Base-by-base conservation (phyloP, 805 yeast species). In the Kodamaea leandrae region DNA sequence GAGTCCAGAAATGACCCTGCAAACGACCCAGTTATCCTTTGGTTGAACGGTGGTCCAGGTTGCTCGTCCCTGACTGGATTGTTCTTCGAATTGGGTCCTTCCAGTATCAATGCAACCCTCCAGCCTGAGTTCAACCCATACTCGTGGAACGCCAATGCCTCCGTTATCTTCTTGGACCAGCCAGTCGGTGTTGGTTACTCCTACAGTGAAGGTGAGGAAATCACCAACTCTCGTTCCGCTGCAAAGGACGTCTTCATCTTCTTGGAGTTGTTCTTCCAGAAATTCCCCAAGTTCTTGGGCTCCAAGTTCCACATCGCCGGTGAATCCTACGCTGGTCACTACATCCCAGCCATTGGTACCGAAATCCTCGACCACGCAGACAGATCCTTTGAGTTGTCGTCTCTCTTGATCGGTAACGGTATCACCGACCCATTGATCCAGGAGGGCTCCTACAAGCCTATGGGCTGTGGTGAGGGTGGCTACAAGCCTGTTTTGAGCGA, bases 391-490 rank as follows among this genome's bases (percentile, higher is more conserved):
- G 65, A 66, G 27, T 61, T 67, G 46, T 26, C 55, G 16, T 67
- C 73, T 4, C 67, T 69, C 9, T 54, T 70, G 47, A 68, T 70
- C 34, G 76, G 76, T 12, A 70, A 70, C 50, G 76, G 76, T 33
- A 61, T 68, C 45, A 68, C 73, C 28, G 76, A 70, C 47, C 57
- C 73, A 3, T 57, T 64, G 45, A 58, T 67, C 42, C 76, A 70
- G 47, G 55, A 56, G 42, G 66, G 50, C 19, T 58, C 60, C 44
- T 68, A 68, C 52, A 62, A 56, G 48, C 72, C 74, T 24, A 70
- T 69, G 76, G 73, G 64, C 3, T 68, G 73, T 52, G 73, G 73
- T 32, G 68, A 66, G 52, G 73, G 72, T 43, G 73, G 73, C 2
- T 59, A 66, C 46, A 53, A 55, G 35, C 63, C 69, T n/a, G 70